phyloP scores from a whole-genome alignment of 106 monocot genomes.

The Dendrobium huoshanense region DNA sequence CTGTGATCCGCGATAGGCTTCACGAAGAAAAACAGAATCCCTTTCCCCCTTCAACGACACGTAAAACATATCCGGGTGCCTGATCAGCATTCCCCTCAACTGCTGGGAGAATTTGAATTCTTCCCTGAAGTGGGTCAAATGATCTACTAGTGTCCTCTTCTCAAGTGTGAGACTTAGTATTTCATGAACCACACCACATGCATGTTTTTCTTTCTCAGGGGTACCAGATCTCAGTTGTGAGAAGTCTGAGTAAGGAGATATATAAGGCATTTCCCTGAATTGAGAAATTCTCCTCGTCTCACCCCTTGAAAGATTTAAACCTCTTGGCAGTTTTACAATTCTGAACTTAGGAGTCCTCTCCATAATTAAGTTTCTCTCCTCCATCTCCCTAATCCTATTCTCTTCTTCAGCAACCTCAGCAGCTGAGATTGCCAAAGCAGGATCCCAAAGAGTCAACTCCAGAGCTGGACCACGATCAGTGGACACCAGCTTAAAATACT shows the following conservation, averaged over 20 bases:
- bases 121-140: constrained; percentile 94
- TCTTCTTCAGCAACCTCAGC: constrained; percentile 76
- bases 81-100: constrained; percentile 83
- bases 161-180: constrained; percentile 83
- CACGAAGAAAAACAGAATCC: constrained; percentile 93
- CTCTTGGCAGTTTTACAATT: constrained; percentile 74
- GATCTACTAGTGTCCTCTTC: constrained; percentile 89
- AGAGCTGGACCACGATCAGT: constrained; percentile 86
- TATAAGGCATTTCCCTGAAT: constrained; percentile 79
- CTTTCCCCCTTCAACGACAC: constrained; percentile 94
- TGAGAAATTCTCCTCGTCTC: constrained; percentile 67
- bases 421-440: constrained; percentile 63
- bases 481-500: constrained; percentile 67
- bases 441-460: constrained; percentile 89
- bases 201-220: constrained; percentile 83
- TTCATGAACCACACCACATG: constrained; percentile 85
- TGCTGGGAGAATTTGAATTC: constrained; percentile 92
- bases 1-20: constrained; percentile 82
- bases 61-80: constrained; percentile 97
- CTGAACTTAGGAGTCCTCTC: constrained; percentile 74
- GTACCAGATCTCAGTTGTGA: constrained; percentile 56
- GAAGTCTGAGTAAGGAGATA: constrained; percentile 90
- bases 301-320: constrained; percentile 75
- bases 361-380: constrained; percentile 82
- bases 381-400: constrained; percentile 49